phyloP scores from a whole-genome alignment of 2,329 filamentous ascomycete genomes.

The Colletotrichum sp. region DNA sequence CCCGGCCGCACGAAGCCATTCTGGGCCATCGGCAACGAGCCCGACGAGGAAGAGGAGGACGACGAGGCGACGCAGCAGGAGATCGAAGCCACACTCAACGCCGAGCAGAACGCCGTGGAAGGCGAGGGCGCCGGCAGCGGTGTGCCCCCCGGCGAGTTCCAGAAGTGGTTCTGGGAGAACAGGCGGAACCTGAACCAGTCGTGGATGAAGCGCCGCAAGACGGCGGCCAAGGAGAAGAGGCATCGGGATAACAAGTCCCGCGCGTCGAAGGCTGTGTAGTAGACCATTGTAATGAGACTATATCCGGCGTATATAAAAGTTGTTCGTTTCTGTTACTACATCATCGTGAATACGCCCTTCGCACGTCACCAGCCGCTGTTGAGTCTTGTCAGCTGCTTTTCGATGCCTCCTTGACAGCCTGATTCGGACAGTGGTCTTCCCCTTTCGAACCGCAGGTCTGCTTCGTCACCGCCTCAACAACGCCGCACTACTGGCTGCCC shows the following conservation, averaged over 20 bases:
- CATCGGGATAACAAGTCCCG: constrained; percentile 68
- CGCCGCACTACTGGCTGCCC: too few species aligned
- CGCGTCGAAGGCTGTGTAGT: constrained; percentile 43
- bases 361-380: neutral
- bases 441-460: too few species aligned
- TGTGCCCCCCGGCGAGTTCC: constrained; percentile 54
- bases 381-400: neutral
- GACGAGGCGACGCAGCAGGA: constrained; percentile 35
- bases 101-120: constrained; percentile 26
- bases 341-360: rapidly evolving
- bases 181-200: constrained; percentile 68
- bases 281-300: neutral
- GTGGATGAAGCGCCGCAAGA: constrained; percentile 70
- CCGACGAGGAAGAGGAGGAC: constrained; percentile 48
- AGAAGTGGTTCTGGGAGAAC: constrained; percentile 73
- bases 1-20: constrained; percentile 68
- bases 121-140: neutral
- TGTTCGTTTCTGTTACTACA: neutral
- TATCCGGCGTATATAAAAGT: neutral
- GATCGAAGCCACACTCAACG: constrained; percentile 30
- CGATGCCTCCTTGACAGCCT: neutral
- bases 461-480: too few species aligned
- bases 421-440: too few species aligned
- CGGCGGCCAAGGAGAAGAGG: constrained; percentile 68
- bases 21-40: constrained; percentile 53